Evolutionary conservation across 2,329 filamentous ascomycete genomes (phyloP).

Genomic region (Bipolaris sorokiniana): DNA sequence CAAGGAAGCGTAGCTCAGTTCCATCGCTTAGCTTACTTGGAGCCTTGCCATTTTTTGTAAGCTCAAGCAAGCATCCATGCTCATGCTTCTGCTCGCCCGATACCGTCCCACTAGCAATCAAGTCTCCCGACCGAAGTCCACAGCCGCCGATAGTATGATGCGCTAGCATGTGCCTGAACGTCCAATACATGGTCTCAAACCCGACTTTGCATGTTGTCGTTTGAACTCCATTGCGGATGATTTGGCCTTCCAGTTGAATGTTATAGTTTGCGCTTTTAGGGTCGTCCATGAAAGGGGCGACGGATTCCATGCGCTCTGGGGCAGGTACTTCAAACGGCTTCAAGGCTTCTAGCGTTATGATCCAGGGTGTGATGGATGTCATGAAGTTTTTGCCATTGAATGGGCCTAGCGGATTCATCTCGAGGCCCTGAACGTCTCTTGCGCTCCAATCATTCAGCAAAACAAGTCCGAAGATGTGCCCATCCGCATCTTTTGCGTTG

Average conservation of each 20-base stretch:
- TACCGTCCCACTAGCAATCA: slow-evolving; percentile 55
- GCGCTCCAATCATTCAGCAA: slow-evolving; percentile 69
- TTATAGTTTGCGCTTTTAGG: slow-evolving; percentile 31
- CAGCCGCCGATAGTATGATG: slow-evolving; percentile 54
- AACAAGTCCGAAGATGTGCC: slow-evolving; percentile 68
- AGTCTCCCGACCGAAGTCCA: slow-evolving; percentile 51
- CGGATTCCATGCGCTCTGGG: slow-evolving; percentile 27
- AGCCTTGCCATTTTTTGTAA: slow-evolving; percentile 46
- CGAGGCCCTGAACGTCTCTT: slow-evolving; percentile 66
- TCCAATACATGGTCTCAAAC: slow-evolving; percentile 54
- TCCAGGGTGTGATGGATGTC: slow-evolving; percentile 67
- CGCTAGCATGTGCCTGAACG: slow-evolving; percentile 54
- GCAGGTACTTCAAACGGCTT: slow-evolving; percentile 39
- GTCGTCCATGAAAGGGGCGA: slow-evolving; percentile 36
- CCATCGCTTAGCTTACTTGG: slow-evolving; percentile 37
- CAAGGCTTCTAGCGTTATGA: slow-evolving; percentile 66
- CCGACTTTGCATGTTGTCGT: slow-evolving; percentile 38
- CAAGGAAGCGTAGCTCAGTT: slow-evolving; percentile 47
- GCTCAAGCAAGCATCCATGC: slow-evolving; percentile 53
- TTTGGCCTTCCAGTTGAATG: slow-evolving; percentile 30
- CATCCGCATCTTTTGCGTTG: slow-evolving; percentile 51
- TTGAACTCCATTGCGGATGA: slow-evolving; percentile 25
- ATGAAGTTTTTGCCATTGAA: slow-evolving; percentile 67
- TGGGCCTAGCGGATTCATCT: slow-evolving; percentile 67
- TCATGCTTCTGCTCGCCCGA: slow-evolving; percentile 48